Evolutionary conservation across 108 stramenopile species (phyloP), one percentile per base, ranked within the genome.

Genomic region (Asterionellopsis glacialis): DNA sequence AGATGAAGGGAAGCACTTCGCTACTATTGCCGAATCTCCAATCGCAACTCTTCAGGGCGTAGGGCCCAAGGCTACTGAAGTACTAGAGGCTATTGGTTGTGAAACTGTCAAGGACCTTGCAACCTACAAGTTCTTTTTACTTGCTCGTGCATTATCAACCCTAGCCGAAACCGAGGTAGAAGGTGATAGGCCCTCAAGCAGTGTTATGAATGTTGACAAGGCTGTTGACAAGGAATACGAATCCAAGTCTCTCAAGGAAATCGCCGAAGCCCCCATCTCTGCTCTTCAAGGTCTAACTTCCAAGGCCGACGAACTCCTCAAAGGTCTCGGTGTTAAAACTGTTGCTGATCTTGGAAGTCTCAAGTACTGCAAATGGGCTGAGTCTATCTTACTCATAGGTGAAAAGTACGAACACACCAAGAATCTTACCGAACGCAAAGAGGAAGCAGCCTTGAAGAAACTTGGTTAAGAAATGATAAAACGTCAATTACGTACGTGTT

Each of bases 161-260:
- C 55, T 79, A 18, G 63, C 72, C 1, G 70, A 71, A 45, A 61
- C 60, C 11, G 78, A 79, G 47, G 45, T 23, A 16, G 41, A 21
- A 13, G 59, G 54, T 45, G 44, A 55, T 7, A 65, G 74, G 11
- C 45, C 39, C 27, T 66, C 19, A 24, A 48, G 48, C 9, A 51
- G 59, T 25, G 44, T 45, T 21, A 61, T 75, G 59, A 79, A 79
- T 59, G 42, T 67, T 5, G 62, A 79, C 64, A 79, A 73, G 56
- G 72, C 57, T 18, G 64, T 80, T 42, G 79, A 75, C 60, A 69
- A 74, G 45, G 74, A 59, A 40, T 69, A 60, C 40, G 79, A 80
- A 58, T 1, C 44, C 57, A 67, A 73, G 51, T 48, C 59, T 14
- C 61, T 80, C 23, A 61, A 68, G 49, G 74, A 80, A 40, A 61